phyloP scores from a whole-genome alignment of 345 rosid species.

The Syzygium oleosum region DNA sequence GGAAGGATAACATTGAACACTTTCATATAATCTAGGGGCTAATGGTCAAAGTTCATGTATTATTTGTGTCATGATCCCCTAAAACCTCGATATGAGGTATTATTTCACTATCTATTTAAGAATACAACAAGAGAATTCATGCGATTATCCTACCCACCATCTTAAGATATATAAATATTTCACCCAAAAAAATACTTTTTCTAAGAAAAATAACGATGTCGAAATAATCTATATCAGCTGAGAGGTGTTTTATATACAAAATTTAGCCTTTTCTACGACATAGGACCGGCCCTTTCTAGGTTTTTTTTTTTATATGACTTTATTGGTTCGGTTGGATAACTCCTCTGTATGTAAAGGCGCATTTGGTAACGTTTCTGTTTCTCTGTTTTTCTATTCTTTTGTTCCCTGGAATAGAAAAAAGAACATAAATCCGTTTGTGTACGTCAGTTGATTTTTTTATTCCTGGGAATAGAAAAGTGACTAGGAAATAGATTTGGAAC shows the following conservation, averaged over 20 bases:
- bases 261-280: background rate
- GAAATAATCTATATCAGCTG: background rate
- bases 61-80: too few species aligned
- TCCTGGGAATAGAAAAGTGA: too few species aligned
- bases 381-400: too few species aligned
- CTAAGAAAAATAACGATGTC: background rate
- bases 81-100: background rate
- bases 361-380: too few species aligned
- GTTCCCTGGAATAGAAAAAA: too few species aligned
- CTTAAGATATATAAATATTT: background rate
- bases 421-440: too few species aligned
- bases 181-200: background rate
- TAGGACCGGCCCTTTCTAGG: background rate
- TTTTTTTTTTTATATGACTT: background rate
- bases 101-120: background rate
- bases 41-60: too few species aligned
- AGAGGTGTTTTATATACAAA: background rate
- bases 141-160: background rate
- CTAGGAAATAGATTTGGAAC: too few species aligned
- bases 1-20: too few species aligned
- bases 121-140: background rate
- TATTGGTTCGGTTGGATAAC: background rate
- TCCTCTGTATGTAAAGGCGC: background rate
- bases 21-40: too few species aligned
- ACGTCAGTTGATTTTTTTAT: too few species aligned